Evolutionary conservation across 257 asterid genomes (phyloP), one percentile per base, ranked within the genome.

Genomic region (Ilex aquifolium): DNA sequence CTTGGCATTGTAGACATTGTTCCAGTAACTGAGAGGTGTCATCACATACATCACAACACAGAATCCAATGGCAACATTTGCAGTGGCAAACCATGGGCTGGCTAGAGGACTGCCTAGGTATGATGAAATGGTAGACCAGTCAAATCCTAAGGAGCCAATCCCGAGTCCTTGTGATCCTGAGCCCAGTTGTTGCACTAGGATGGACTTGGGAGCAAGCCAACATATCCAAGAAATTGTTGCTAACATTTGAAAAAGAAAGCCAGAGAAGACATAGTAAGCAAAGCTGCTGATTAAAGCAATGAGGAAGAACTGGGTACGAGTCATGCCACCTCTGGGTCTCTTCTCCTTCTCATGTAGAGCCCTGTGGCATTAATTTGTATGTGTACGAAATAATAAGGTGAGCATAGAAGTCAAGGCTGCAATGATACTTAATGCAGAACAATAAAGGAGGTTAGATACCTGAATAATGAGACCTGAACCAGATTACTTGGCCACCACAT

Each of bases 401-500:
- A 14, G 52, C 13, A 46, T 10, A 1, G n/a, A 46, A 46, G 52
- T 11, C n/a, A 10, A 46, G 11, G 52, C 3, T 46, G 3, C 52
- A 10, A 46, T 10, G n/a, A 46, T 3, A 12, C 52, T 14, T 10
- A 14, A 2, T 7, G 15, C 13, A 14, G 15, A 46, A 46, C 3
- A 46, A 46, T 46, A 46, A 7, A 6, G 48, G 10, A 6, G 12
- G 48, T 42, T 42, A 29, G 48, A 10, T 65, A 77, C 82, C 80
- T 74, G 75, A 82, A 85, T 16, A 85, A 57, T 16, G 93, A 82
- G 60, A 85, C 87, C 32, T 74, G 83, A 56, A 83, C 83, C 44
- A 85, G 40, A 67, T 62, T 76, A 27, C 44, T 0, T 0, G 89
- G 93, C 89, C 89, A 85, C 93, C 93, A 82, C 89, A 82, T 85